Percentiles rank a stretch among this genome's conserved stretches.
phyloP scores from a whole-genome alignment of 345 rosid genomes.

The Salix suchowensis region DNA sequence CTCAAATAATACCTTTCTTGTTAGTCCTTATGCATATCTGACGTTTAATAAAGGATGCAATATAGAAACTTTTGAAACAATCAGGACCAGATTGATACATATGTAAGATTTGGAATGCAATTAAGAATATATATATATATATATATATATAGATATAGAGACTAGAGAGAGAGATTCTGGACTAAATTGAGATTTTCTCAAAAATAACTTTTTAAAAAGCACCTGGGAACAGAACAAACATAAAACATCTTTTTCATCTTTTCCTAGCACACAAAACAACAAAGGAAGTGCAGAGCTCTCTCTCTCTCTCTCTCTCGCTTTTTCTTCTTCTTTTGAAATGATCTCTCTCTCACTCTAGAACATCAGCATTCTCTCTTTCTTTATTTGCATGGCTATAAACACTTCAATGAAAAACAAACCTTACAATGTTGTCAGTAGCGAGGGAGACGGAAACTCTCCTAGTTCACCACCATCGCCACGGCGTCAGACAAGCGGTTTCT shows the following conservation, averaged over 20 bases:
- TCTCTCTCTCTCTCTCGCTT: background rate
- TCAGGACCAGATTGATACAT: too few relatives aligned
- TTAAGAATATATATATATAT: too few relatives aligned
- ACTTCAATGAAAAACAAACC: slow-evolving; percentile 41
- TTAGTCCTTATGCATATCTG: too few relatives aligned
- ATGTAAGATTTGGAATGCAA: too few relatives aligned
- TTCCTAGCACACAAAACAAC: background rate
- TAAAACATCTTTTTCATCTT: background rate
- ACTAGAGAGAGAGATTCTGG: too few relatives aligned
- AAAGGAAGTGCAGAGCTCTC: background rate
- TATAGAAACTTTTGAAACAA: too few relatives aligned
- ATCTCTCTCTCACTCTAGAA: background rate
- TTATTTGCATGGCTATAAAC: slow-evolving; percentile 34
- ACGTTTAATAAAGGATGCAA: too few relatives aligned
- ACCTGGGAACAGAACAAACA: background rate
- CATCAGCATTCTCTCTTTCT: background rate
- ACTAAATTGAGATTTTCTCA: too few relatives aligned
- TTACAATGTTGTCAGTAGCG: slow-evolving; percentile 11
- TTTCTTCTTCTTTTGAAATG: background rate
- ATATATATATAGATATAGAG: too few relatives aligned
- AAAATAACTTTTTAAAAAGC: background rate
- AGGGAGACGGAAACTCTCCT: slow-evolving; percentile 51
- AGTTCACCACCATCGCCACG: slow-evolving; percentile 71
- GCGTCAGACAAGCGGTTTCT: slow-evolving; percentile 31
- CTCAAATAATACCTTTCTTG: too few relatives aligned